Base-by-base conservation (phyloP, 75 land plant genomes). In the Cunninghamia lanceolata region DNA sequence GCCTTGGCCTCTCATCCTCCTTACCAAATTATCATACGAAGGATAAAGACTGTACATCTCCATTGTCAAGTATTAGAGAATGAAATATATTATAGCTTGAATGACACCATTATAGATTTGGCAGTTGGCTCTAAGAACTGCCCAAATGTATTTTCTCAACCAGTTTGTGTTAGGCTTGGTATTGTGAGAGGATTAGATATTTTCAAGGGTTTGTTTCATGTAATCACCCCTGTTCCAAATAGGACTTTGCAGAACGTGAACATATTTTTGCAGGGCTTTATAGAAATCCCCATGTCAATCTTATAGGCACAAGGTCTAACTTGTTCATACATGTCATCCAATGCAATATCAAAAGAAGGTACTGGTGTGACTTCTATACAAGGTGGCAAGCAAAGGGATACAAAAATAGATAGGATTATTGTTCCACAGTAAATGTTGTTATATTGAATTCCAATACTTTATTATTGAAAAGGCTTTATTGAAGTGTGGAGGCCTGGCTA, bases 111-210 rank as follows among this genome's bases (percentile, higher is more conserved):
- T n/a, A n/a, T n/a, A n/a, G n/a, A n/a, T n/a, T n/a, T n/a, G n/a
- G n/a, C n/a, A n/a, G n/a, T n/a, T n/a, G n/a, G n/a, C n/a, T n/a
- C n/a, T n/a, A n/a, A n/a, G n/a, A n/a, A n/a, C n/a, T n/a, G n/a
- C n/a, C n/a, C n/a, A n/a, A n/a, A n/a, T n/a, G n/a, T n/a, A n/a
- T n/a, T n/a, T n/a, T n/a, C n/a, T n/a, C n/a, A n/a, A n/a, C n/a
- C n/a, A n/a, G n/a, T n/a, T n/a, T n/a, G n/a, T n/a, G n/a, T n/a
- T n/a, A n/a, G n/a, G n/a, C n/a, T n/a, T n/a, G 99, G 99, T 35
- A 94, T 98, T 88, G 92, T 98, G 3, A 92, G 97, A 88, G 95
- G 91, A 66, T 87, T 96, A 40, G 99, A 98, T 85, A 84, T 89
- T 17, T 66, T 36, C 50, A 93, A 87, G 85, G 88, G 88, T 40